Evolutionary conservation across 2,329 filamentous ascomycete species (phyloP).

Genomic region (Alternaria sp.): DNA sequence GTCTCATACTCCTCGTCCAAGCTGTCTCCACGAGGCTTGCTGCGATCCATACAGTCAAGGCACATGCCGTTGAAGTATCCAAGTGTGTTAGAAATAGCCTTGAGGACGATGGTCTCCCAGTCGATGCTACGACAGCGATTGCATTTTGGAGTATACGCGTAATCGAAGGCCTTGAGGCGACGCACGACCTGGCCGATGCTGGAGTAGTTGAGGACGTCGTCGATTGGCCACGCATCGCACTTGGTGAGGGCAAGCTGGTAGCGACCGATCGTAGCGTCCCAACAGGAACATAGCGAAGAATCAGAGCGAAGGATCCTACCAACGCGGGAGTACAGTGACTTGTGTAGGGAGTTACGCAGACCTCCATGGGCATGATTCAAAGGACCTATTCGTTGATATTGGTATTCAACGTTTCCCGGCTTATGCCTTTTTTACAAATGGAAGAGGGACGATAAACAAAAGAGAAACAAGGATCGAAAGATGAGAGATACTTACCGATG

Average conservation of each 20-base stretch:
- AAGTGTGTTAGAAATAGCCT: slow-evolving; percentile 9
- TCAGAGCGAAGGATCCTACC: slow-evolving; percentile 19
- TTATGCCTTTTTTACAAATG: neutral
- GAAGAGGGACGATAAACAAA: neutral
- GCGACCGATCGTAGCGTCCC: slow-evolving; percentile 23
- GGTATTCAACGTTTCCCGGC: neutral
- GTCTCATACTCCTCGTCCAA: slow-evolving; percentile 35
- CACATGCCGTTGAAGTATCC: slow-evolving; percentile 45
- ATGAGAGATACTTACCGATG: slow-evolving; percentile 23
- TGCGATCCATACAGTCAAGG: slow-evolving; percentile 42
- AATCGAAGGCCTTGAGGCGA: slow-evolving; percentile 24
- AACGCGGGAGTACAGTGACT: slow-evolving; percentile 23
- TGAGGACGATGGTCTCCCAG: slow-evolving; percentile 13
- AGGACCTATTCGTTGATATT: slow-evolving; percentile 21
- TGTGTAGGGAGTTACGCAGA: slow-evolving; percentile 24
- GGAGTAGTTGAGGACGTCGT: slow-evolving; percentile 21
- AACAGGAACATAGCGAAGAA: slow-evolving; percentile 19
- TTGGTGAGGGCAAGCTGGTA: slow-evolving; percentile 26
- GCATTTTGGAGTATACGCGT: slow-evolving; percentile 19
- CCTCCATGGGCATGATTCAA: slow-evolving; percentile 31
- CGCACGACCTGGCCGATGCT: slow-evolving; percentile 20
- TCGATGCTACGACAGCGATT: slow-evolving; percentile 18
- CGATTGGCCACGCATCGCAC: slow-evolving; percentile 26
- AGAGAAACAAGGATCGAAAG: neutral
- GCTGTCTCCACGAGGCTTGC: slow-evolving; percentile 15